Base-by-base conservation (phyloP, 805 yeast genomes). In the Kodamaea hsintzibuensis region DNA sequence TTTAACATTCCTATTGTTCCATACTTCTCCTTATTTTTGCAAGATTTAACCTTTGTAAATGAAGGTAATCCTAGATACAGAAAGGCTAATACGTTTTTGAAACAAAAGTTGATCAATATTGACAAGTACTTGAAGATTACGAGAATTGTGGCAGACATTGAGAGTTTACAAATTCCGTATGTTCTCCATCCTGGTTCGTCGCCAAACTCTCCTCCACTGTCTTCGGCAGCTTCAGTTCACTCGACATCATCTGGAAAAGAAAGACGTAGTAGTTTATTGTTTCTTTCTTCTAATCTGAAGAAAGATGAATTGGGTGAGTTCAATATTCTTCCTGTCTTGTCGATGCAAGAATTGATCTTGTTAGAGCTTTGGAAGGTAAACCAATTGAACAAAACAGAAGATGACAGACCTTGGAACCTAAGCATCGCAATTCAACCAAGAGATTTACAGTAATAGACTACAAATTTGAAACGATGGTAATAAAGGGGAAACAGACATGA, bases 21-120 rank as follows among this genome's bases (percentile, higher is more conserved):
- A 14, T 89, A 88, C 64, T 78, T 88, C 54, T 85, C 88, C 46
- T 70, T 89, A 51, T 88, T 86, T 66, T 71, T 89, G 45, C 95
- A 87, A 68, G 96, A 89, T 68, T 74, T 89, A 61, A 88, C 92
- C 0, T 88, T 88, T 70, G 83, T 88, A n/a, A 80, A 84, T 50
- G 96, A 89, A 60, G 93, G 95, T n/a, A 88, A 88, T 64, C 79
- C 87, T 40, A 85, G 83, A 60, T 84, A 74, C 65, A 76, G 92
- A 64, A 81, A 77, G 56, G 84, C 86, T 4, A 82, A 83, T 56
- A 80, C 74, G 5, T 82, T 82, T 61, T 72, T 82, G 61, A 78
- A 78, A 57, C 83, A 82, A 62, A 82, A 81, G 60, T 73, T 86
- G 58, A 82, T 89, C 62, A 88, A 89, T 63, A 81, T 88, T 57